These are phyloP conservation scores for Xylariales sp. DNA, from an alignment of 2,329 filamentous ascomycete species.

Conservation along the genomic window DNA sequence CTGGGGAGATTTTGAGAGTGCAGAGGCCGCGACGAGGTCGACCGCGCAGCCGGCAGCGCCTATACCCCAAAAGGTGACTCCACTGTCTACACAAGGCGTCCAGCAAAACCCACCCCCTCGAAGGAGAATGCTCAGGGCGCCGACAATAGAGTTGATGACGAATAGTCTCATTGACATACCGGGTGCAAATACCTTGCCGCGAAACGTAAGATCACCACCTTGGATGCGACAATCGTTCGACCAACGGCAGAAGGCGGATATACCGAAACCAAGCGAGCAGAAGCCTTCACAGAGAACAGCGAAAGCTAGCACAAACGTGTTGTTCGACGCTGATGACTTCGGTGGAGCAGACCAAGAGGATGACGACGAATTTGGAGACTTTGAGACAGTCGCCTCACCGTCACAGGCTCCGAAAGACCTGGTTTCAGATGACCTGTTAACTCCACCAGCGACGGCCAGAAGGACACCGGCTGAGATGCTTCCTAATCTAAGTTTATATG, in stretches of 20 bases:
- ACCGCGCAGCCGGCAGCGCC: constrained; percentile 19
- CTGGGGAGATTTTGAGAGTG: constrained; percentile 65
- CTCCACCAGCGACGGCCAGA: constrained; percentile 22
- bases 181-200: constrained; percentile 10
- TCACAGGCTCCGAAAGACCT: constrained; percentile 29
- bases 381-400: constrained; percentile 42
- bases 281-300: constrained; percentile 12
- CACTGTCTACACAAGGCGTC: no score
- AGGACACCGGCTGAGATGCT: constrained; percentile 28
- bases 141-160: constrained; percentile 49
- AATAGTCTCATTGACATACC: constrained; percentile 44
- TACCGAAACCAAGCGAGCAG: constrained; percentile 10
- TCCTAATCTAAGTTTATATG: constrained; percentile 27
- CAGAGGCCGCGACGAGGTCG: constrained; percentile 28
- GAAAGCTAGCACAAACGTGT: constrained; percentile 44
- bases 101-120: no score
- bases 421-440: constrained; percentile 32
- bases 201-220: constrained; percentile 9
- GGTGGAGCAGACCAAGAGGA: constrained; percentile 36
- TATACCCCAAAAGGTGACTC: no score
- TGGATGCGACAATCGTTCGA: constrained; percentile 10
- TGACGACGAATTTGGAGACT: constrained; percentile 57
- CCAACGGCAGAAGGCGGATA: constrained; percentile 9
- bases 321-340: constrained; percentile 63
- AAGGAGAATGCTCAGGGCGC: constrained; percentile 37